These are phyloP conservation scores for Phaeotremella skinneri DNA, from an alignment of 768 basidiomycete species.

Conservation along the genomic window DNA sequence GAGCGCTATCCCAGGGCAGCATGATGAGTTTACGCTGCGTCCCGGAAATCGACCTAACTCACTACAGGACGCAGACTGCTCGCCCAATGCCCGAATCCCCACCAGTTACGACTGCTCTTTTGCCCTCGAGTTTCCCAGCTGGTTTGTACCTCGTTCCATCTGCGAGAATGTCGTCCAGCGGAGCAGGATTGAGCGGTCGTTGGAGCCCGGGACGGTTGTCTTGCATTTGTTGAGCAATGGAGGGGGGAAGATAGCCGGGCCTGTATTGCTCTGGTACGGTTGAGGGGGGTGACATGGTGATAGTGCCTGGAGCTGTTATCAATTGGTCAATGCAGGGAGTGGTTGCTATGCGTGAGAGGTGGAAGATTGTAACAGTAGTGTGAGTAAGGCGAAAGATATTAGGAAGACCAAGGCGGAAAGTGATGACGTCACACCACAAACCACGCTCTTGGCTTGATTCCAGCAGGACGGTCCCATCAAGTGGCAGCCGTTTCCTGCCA, in stretches of 20 bases:
- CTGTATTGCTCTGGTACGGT: constrained; percentile 48
- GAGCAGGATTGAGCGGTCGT: constrained; percentile 38
- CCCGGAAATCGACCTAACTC: constrained; percentile 9
- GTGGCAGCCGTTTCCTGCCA: too few species aligned
- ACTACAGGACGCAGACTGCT: constrained; percentile 52
- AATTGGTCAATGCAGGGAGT: neutral
- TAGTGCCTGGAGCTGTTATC: neutral
- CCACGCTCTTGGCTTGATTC: too few species aligned
- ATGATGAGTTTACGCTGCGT: neutral
- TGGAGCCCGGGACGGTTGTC: constrained; percentile 46
- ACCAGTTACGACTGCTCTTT: constrained; percentile 57
- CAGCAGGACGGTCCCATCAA: too few species aligned
- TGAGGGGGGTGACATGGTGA: constrained; percentile 40
- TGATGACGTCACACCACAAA: too few species aligned
- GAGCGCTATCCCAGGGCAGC: constrained; percentile 28
- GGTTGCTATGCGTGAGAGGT: too few species aligned
- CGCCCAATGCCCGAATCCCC: constrained; percentile 58
- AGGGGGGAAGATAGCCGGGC: constrained; percentile 44
- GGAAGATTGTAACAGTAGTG: too few species aligned
- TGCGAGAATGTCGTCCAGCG: constrained; percentile 54
- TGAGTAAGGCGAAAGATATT: too few species aligned
- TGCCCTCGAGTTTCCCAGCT: constrained; percentile 57
- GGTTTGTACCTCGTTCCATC: constrained; percentile 57
- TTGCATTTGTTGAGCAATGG: constrained; percentile 47
- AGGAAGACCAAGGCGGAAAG: too few species aligned